Conservation (phyloP, 257 asterid species). For the Hygrophila difformis region DNA sequence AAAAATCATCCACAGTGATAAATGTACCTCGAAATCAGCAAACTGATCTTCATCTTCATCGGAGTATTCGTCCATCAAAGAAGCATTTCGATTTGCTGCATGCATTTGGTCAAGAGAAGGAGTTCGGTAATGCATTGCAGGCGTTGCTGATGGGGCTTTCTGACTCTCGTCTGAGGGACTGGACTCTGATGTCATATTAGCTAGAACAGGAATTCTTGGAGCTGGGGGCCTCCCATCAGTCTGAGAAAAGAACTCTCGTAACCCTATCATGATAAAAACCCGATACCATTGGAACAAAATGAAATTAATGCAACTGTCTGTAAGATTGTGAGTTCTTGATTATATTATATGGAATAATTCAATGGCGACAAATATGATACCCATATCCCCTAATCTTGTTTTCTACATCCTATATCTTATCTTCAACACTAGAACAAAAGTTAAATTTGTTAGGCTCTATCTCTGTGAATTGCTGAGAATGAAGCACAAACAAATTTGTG, state of each 20-base stretch:
- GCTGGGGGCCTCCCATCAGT: slow-evolving; percentile 86
- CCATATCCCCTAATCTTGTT: slow-evolving; percentile 7
- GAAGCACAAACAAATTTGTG: too few relatives aligned
- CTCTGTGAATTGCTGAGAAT: too few relatives aligned
- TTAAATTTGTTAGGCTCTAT: too few relatives aligned
- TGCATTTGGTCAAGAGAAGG: slow-evolving; percentile 76
- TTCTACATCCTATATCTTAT: slow-evolving; percentile 1
- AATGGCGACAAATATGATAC: neutral
- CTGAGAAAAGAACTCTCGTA: slow-evolving; percentile 87
- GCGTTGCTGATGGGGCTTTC: slow-evolving; percentile 46
- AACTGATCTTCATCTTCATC: slow-evolving; percentile 92
- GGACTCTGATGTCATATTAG: slow-evolving; percentile 77
- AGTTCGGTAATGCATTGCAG: slow-evolving; percentile 67
- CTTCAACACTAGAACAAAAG: too few relatives aligned
- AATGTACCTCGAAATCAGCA: slow-evolving; percentile 71
- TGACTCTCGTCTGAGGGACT: slow-evolving; percentile 52
- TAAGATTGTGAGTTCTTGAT: slow-evolving; percentile 5
- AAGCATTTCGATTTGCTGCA: slow-evolving; percentile 58
- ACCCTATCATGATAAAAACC: slow-evolving; percentile 36
- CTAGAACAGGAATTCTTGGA: slow-evolving; percentile 96
- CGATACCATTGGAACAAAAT: slow-evolving; percentile 1
- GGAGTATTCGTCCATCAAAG: slow-evolving; percentile 76
- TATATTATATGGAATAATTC: neutral
- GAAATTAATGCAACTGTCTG: neutral
- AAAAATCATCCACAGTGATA: slow-evolving; percentile 2